Base-by-base conservation (phyloP, 345 rosid genomes). In the Clarkia xantiana region DNA sequence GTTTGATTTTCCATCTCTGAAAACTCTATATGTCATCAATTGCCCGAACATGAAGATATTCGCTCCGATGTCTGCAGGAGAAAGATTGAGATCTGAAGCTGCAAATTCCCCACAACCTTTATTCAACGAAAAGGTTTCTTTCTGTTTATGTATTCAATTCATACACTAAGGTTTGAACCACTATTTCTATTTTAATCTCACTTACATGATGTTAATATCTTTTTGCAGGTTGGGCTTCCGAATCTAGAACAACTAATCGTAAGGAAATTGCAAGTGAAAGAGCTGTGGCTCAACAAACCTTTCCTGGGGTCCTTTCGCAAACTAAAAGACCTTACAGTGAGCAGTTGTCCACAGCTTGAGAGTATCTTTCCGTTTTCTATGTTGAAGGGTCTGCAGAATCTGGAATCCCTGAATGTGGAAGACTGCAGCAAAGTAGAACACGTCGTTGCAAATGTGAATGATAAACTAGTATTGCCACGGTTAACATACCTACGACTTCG, bases 111-210 rank as follows among this genome's bases (percentile, higher is more conserved):
- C 45, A 43, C 45, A 43, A 14, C 16, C 45, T 13, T 43, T 43
- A 13, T 43, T 43, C 14, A 43, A n/a, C 17, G 45, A 43, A 6
- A 43, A 43, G 45, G 45, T 43, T 43, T 43, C 45, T 43, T 43
- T 6, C n/a, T n/a, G n/a, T 13, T 43, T 43, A 13, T 13, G 8
- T 13, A 13, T 43, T 43, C 11, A 11, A 11, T 11, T 41, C 17
- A 43, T 43, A 43, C 8, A 43, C 14, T 10, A 13, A 13, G 2
- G 3, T 13, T 13, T 41, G 14, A 13, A 17, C 14, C 45, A 6
- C 8, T n/a, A 13, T 6, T 6, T 13, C 17, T 43, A 43, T 10
- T 13, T 43, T 1, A 43, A 43, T 17, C 8, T 43, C n/a, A 17
- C 1, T 43, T 4, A 8, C 6, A 1, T 43, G 14, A 17, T 13